A percentile compares a stretch with the other conserved stretches of the same genome.
Evolutionary conservation across 2,329 filamentous ascomycete genomes (phyloP).

Genomic region (Hymenoscyphus fraxineus): DNA sequence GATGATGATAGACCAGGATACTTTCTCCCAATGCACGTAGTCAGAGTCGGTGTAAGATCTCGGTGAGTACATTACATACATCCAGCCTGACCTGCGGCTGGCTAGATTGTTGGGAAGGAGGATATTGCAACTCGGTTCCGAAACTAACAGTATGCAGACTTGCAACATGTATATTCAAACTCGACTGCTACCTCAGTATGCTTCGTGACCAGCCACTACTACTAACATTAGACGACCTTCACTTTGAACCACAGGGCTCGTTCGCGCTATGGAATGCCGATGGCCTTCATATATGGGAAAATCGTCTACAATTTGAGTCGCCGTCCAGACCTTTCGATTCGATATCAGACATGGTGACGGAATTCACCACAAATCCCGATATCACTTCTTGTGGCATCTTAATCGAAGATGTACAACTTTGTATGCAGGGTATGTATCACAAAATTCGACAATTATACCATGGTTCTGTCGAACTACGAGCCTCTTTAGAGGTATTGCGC

Average conservation of each 20-base stretch:
- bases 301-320: constrained; percentile 35
- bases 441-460: constrained; percentile 21
- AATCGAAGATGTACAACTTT: constrained; percentile 30
- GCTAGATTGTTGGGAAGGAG: no score
- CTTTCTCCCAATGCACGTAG: constrained; percentile 38
- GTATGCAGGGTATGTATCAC: constrained; percentile 25
- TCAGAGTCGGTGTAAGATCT: constrained; percentile 36
- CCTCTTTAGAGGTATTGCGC: constrained; percentile 16
- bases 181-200: constrained; percentile 39
- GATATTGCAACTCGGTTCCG: no score
- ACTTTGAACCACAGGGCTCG: constrained; percentile 36
- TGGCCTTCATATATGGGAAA: constrained; percentile 39
- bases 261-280: constrained; percentile 39
- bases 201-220: constrained; percentile 34
- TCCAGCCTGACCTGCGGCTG: no score
- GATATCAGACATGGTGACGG: constrained; percentile 21
- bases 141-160: constrained; percentile 32
- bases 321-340: constrained; percentile 28
- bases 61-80: constrained; percentile 29
- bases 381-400: constrained; percentile 15
- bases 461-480: constrained; percentile 2
- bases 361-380: constrained; percentile 4
- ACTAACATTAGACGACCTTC: constrained; percentile 38
- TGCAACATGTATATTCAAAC: constrained; percentile 36
- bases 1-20: constrained; percentile 38